These are phyloP conservation scores for Adansonia madagascariensis DNA, from an alignment of 441 rosid genomes.

Conservation along the genomic window DNA sequence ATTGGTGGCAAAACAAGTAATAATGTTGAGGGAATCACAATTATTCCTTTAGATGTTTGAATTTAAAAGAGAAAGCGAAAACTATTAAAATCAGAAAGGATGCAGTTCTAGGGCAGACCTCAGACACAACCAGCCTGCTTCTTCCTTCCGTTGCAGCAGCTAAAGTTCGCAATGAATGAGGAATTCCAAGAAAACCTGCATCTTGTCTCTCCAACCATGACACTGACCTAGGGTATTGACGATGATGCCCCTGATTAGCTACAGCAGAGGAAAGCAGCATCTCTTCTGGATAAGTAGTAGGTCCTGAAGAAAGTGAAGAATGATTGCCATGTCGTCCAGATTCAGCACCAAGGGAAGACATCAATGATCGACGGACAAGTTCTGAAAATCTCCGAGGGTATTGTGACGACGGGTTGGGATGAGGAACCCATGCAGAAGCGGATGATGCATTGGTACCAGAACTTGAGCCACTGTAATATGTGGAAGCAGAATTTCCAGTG, in stretches of 20 bases:
- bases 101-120: slow-evolving; percentile 53
- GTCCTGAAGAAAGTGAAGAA: slow-evolving; percentile 42
- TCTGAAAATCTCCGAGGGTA: slow-evolving; percentile 73
- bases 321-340: slow-evolving; percentile 50
- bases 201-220: slow-evolving; percentile 68
- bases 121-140: slow-evolving; percentile 65
- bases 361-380: slow-evolving; percentile 68
- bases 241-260: slow-evolving; percentile 55
- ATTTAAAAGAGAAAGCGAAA: neutral
- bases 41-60: neutral
- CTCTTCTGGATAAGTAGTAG: slow-evolving; percentile 52
- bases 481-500: slow-evolving; percentile 51
- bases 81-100: neutral
- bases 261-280: slow-evolving; percentile 49
- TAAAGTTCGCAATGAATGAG: slow-evolving; percentile 59
- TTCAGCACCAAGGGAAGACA: slow-evolving; percentile 56
- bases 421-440: slow-evolving; percentile 53
- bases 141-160: slow-evolving; percentile 71
- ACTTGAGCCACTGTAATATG: slow-evolving; percentile 54
- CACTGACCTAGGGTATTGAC: slow-evolving; percentile 58
- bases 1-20: neutral
- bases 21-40: neutral
- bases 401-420: slow-evolving; percentile 48
- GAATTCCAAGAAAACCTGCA: slow-evolving; percentile 55
- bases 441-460: slow-evolving; percentile 57